A percentile compares a stretch with the other conserved stretches of the same genome.
These are phyloP conservation scores for Colletotrichum paranaense DNA, from an alignment of 2,329 filamentous ascomycete species.

Conservation along the genomic window DNA sequence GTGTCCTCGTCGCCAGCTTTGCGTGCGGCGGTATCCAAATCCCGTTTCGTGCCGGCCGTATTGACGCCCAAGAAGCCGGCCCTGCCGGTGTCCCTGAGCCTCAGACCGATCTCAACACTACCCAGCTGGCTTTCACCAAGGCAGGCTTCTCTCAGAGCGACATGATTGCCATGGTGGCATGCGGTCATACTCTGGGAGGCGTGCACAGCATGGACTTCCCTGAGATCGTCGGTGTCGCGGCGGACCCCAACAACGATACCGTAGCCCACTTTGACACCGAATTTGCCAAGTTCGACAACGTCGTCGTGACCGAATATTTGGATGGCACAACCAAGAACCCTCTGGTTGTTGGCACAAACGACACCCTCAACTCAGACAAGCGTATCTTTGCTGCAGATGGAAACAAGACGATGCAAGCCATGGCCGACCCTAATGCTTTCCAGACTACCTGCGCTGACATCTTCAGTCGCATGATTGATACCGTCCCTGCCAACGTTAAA, in stretches of 20 bases:
- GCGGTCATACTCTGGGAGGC: slow-evolving; percentile 51
- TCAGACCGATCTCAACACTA: slow-evolving; percentile 41
- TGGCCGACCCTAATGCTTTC: slow-evolving; percentile 47
- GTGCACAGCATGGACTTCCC: slow-evolving; percentile 57
- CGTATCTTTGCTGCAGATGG: slow-evolving; percentile 56
- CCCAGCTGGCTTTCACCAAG: slow-evolving; percentile 42
- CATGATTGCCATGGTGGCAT: slow-evolving; percentile 50
- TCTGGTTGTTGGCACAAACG: slow-evolving; percentile 52
- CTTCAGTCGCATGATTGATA: slow-evolving; percentile 50
- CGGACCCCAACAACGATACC: slow-evolving; percentile 39
- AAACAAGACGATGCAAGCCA: slow-evolving; percentile 54
- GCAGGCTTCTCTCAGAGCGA: slow-evolving; percentile 46
- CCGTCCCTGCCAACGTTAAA: slow-evolving; percentile 43
- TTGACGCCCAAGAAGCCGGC: slow-evolving; percentile 45
- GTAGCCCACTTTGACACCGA: slow-evolving; percentile 49
- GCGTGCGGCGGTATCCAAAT: slow-evolving; percentile 40
- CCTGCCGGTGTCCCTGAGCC: slow-evolving; percentile 46
- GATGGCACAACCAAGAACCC: slow-evolving; percentile 54
- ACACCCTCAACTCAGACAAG: slow-evolving; percentile 53
- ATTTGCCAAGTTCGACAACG: slow-evolving; percentile 60
- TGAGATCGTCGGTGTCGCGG: slow-evolving; percentile 42
- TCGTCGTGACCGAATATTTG: slow-evolving; percentile 56
- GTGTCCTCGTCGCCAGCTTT: slow-evolving; percentile 36
- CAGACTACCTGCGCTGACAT: slow-evolving; percentile 44
- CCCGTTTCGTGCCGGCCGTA: slow-evolving; percentile 44